Conservation (phyloP, 164 flowering plant genomes). For the Annona cherimola region DNA sequence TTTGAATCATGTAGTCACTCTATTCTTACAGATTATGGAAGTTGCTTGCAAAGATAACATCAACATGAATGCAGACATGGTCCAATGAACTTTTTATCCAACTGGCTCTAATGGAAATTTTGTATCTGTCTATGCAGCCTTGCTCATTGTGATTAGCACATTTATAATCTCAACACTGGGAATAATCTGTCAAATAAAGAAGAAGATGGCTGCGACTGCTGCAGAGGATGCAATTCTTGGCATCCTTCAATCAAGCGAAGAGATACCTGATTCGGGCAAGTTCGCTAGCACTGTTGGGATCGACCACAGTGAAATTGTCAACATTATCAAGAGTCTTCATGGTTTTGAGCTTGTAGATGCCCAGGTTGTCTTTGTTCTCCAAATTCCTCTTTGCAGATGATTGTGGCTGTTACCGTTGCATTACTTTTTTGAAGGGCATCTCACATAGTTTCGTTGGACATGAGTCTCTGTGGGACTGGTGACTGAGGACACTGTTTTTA, state of each 20-base stretch:
- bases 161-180: not conserved
- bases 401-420: not conserved
- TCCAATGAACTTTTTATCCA: no score
- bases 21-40: no score
- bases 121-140: no score
- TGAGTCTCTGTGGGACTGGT: not conserved
- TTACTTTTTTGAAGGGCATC: not conserved
- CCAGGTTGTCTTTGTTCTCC: slow-evolving; percentile 34
- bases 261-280: slow-evolving; percentile 63
- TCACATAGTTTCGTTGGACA: not conserved
- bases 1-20: no score
- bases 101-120: no score
- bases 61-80: no score
- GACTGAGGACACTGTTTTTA: not conserved
- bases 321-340: slow-evolving; percentile 70
- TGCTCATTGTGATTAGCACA: no score
- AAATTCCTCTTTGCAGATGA: not conserved
- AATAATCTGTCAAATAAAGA: not conserved
- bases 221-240: slow-evolving; percentile 81
- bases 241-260: slow-evolving; percentile 39
- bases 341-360: slow-evolving; percentile 66
- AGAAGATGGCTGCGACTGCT: slow-evolving; percentile 18
- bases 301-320: slow-evolving; percentile 66
- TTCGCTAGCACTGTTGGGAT: slow-evolving; percentile 48
- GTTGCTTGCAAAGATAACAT: no score